Conservation (phyloP, 2,329 filamentous ascomycete genomes). For the Aspergillus glaucus region DNA sequence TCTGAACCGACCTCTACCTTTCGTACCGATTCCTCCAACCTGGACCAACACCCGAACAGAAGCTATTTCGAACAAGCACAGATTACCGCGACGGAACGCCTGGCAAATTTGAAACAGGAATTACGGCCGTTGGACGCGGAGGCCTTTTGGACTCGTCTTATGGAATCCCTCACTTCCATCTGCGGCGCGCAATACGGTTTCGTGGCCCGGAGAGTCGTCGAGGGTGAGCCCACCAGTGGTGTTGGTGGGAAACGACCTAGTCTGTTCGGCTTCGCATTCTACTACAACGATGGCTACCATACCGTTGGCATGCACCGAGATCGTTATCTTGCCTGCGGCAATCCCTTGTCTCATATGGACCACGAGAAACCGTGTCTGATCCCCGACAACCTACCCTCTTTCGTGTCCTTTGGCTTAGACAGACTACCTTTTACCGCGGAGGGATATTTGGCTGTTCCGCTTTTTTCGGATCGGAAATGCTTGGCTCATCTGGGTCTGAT, state of each 20-base stretch:
- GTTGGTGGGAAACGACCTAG: constrained; percentile 57
- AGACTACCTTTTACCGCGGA: constrained; percentile 56
- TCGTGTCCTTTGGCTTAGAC: constrained; percentile 56
- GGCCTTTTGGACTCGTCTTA: constrained; percentile 58
- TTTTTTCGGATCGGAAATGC: constrained; percentile 60
- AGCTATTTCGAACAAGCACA: constrained; percentile 44
- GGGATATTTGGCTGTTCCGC: constrained; percentile 60
- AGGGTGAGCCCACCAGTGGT: constrained; percentile 56
- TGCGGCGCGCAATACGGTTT: constrained; percentile 62
- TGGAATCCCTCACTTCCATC: constrained; percentile 59
- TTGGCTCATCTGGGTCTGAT: constrained; percentile 67
- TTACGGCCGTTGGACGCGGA: constrained; percentile 50
- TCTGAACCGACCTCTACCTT: constrained; percentile 14
- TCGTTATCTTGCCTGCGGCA: constrained; percentile 59
- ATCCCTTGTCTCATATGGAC: constrained; percentile 63
- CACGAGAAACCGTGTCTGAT: constrained; percentile 66
- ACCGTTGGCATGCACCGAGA: constrained; percentile 51
- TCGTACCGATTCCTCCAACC: constrained; percentile 18
- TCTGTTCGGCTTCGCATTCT: constrained; percentile 60
- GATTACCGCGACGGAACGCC: constrained; percentile 54
- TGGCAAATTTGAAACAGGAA: constrained; percentile 54
- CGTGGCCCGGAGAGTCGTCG: constrained; percentile 58
- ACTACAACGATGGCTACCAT: constrained; percentile 56
- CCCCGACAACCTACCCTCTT: constrained; percentile 54
- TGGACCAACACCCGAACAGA: constrained; percentile 14